Percentiles rank a stretch among this genome's conserved stretches.
phyloP scores from a whole-genome alignment of 164 flowering plant genomes.

The Kingdonia uniflora region DNA sequence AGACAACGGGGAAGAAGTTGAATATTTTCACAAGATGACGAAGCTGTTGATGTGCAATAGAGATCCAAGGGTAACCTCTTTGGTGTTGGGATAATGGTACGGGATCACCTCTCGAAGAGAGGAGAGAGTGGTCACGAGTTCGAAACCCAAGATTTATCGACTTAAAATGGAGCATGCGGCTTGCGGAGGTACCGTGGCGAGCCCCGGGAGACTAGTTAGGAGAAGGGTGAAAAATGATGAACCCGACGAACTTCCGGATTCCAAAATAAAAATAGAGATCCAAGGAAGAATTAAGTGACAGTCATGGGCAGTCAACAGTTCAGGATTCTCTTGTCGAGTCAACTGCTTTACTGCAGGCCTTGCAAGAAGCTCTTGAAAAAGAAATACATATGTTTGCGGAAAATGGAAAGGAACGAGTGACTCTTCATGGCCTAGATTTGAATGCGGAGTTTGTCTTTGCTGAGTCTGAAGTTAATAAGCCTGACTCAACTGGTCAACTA shows the following conservation, averaged over 20 bases:
- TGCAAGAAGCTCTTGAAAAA: constrained; percentile 55
- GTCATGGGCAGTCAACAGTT: constrained; percentile 15
- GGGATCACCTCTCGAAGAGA: too few relatives aligned
- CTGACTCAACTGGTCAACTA: constrained; percentile 19
- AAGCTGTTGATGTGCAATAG: too few relatives aligned
- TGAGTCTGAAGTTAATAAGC: constrained; percentile 12
- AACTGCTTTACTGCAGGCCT: constrained; percentile 38
- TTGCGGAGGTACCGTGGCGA: too few relatives aligned
- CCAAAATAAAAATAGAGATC: too few relatives aligned
- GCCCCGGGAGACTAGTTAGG: too few relatives aligned
- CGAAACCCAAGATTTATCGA: too few relatives aligned
- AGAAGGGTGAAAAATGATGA: too few relatives aligned
- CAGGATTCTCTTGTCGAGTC: constrained; percentile 53
- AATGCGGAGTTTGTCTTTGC: background rate
- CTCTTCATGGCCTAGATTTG: background rate
- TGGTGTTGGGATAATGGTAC: too few relatives aligned
- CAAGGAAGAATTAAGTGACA: constrained; percentile 28
- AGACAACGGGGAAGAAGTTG: constrained; percentile 38
- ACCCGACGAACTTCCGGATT: too few relatives aligned
- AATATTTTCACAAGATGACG: constrained; percentile 26
- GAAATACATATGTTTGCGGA: constrained; percentile 44
- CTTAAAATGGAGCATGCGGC: too few relatives aligned
- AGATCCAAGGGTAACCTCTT: constrained; percentile 27
- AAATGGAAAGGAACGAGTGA: constrained; percentile 37
- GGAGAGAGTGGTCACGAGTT: too few relatives aligned